A percentile compares a stretch with the other conserved stretches of the same genome.
phyloP scores from a whole-genome alignment of 148 eudicot genomes.

The Amaranthus palmeri region DNA sequence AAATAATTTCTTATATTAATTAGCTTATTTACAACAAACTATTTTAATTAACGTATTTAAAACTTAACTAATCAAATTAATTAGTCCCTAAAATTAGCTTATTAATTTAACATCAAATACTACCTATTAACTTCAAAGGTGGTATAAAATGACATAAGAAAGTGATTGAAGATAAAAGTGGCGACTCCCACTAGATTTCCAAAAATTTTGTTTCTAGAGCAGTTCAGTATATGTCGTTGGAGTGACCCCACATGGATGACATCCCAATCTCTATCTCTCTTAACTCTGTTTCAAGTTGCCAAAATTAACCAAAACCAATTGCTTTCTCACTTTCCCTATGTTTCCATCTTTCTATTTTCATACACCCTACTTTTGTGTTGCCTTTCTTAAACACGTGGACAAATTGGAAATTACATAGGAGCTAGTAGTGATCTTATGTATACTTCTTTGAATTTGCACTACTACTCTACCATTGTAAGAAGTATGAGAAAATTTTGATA shows the following conservation, averaged over 20 bases:
- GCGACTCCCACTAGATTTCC: not conserved
- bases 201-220: not conserved
- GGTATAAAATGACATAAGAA: not conserved
- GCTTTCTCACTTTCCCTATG: slow-evolving; percentile 8
- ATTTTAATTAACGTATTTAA: too few relatives aligned
- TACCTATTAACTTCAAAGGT: too few relatives aligned
- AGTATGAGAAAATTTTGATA: too few relatives aligned
- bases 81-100: too few relatives aligned
- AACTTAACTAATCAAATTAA: too few relatives aligned
- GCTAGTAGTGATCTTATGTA: too few relatives aligned
- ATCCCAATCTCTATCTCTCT: not conserved
- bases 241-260: not conserved
- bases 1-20: too few relatives aligned
- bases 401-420: not conserved
- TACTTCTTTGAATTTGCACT: too few relatives aligned
- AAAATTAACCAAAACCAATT: slow-evolving; percentile 8
- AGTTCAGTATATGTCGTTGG: slow-evolving; percentile 10
- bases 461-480: too few relatives aligned
- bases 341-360: slow-evolving; percentile 23
- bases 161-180: not conserved
- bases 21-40: too few relatives aligned
- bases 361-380: not conserved
- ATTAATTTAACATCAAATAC: too few relatives aligned
- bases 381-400: slow-evolving; percentile 11
- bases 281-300: slow-evolving; percentile 7